phyloP scores from a whole-genome alignment of 352 stramenopile genomes.

The Phytophthora boehmeriae region DNA sequence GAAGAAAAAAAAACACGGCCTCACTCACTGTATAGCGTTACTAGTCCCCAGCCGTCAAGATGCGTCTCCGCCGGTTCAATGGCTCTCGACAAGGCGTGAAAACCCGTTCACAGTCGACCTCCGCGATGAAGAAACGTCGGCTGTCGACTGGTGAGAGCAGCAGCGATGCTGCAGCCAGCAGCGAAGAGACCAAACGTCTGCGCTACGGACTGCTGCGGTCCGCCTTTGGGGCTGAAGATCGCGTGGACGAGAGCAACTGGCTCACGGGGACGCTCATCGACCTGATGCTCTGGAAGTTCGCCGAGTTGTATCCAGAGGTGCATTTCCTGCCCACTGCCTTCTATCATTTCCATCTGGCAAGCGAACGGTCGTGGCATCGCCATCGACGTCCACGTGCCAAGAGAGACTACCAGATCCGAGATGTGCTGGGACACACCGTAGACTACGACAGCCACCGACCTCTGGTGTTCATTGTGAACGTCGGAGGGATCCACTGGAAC shows the following conservation, averaged over 20 bases:
- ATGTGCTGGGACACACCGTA: constrained; percentile 72
- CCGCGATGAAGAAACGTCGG: constrained; percentile 19
- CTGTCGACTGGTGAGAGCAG: constrained; percentile 17
- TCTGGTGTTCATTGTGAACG: constrained; percentile 87
- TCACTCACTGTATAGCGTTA: too few relatives aligned
- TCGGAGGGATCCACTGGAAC: constrained; percentile 88
- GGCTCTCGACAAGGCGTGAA: not conserved
- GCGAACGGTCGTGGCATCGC: constrained; percentile 21
- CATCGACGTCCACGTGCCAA: constrained; percentile 15
- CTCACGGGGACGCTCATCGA: constrained; percentile 87
- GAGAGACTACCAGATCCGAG: constrained; percentile 49
- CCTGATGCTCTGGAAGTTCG: constrained; percentile 83
- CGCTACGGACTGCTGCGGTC: constrained; percentile 50
- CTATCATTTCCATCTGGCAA: constrained; percentile 66
- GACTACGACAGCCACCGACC: constrained; percentile 61
- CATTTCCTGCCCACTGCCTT: constrained; percentile 90
- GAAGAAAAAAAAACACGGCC: not conserved
- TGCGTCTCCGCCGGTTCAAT: not conserved
- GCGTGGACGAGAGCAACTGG: constrained; percentile 82
- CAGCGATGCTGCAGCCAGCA: too few relatives aligned
- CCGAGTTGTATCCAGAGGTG: constrained; percentile 65
- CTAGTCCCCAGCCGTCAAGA: not conserved
- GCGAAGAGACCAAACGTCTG: constrained; percentile 23
- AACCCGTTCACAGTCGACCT: not conserved
- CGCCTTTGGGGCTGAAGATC: constrained; percentile 61